Evolutionary conservation across 148 eudicot genomes (phyloP).

Genomic region (Limonium bicolor): DNA sequence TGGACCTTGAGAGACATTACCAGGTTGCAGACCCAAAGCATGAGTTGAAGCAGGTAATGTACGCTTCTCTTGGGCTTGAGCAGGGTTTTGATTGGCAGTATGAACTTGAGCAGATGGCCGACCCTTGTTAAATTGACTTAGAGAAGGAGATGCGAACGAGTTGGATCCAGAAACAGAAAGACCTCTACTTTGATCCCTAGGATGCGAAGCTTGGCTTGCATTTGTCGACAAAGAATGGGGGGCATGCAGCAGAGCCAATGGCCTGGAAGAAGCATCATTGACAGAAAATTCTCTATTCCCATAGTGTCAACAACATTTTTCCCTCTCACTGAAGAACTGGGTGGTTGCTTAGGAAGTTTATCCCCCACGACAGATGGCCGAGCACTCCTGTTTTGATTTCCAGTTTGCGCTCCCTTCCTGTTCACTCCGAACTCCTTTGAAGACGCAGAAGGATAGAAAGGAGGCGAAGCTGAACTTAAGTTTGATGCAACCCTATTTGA

Average conservation of each 20-base stretch:
- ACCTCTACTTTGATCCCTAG: slow-evolving; percentile 46
- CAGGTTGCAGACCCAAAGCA: slow-evolving; percentile 31
- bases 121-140: slow-evolving; percentile 33
- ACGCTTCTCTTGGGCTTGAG: slow-evolving; percentile 33
- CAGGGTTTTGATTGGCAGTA: slow-evolving; percentile 20
- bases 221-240: slow-evolving; percentile 14
- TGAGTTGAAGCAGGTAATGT: slow-evolving; percentile 32
- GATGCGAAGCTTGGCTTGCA: slow-evolving; percentile 21
- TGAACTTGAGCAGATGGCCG: slow-evolving; percentile 24
- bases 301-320: slow-evolving; percentile 27
- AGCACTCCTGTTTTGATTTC: slow-evolving; percentile 22
- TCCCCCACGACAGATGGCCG: slow-evolving; percentile 19
- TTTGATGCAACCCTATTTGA: slow-evolving; percentile 55
- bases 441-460: slow-evolving; percentile 83
- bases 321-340: slow-evolving; percentile 22
- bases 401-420: slow-evolving; percentile 49
- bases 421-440: slow-evolving; percentile 37
- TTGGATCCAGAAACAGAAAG: slow-evolving; percentile 17
- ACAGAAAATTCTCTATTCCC: slow-evolving; percentile 42
- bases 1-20: slow-evolving; percentile 37
- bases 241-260: slow-evolving; percentile 19
- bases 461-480: slow-evolving; percentile 86
- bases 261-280: slow-evolving; percentile 31
- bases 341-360: slow-evolving; percentile 13
- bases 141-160: slow-evolving; percentile 21